These are phyloP conservation scores for Evansstolkia leycettana DNA, from an alignment of 495 filamentous ascomycete genomes.

Conservation along the genomic window DNA sequence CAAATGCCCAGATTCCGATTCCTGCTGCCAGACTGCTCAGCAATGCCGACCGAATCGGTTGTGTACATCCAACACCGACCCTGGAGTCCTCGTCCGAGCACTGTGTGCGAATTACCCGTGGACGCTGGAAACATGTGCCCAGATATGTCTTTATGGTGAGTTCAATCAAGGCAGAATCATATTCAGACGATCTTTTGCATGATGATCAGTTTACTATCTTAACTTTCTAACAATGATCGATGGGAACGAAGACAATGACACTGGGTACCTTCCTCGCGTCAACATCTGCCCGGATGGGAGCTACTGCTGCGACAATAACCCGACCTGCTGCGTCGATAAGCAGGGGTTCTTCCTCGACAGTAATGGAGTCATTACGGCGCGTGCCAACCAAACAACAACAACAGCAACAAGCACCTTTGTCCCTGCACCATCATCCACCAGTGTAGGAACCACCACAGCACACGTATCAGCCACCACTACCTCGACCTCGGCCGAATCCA, in stretches of 20 bases:
- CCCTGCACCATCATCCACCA: no score
- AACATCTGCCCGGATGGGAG: constrained; percentile 11
- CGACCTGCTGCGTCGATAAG: constrained; percentile 11
- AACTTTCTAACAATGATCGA: no score
- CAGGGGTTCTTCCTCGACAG: constrained; percentile 13
- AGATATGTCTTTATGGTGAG: constrained; percentile 18
- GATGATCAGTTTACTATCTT: no score
- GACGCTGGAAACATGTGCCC: constrained; percentile 9
- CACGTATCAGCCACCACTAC: not conserved
- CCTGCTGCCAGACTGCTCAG: constrained; percentile 1
- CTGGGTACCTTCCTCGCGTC: constrained; percentile 9
- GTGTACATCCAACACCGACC: constrained; percentile 2
- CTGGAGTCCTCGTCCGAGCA: constrained; percentile 8
- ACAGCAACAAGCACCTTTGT: no score
- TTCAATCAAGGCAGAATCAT: constrained; percentile 4
- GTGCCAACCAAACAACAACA: not conserved
- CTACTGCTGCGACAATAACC: constrained; percentile 16
- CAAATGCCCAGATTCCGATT: constrained; percentile 1
- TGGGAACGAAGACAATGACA: not conserved
- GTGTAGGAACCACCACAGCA: no score
- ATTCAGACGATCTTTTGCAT: no score
- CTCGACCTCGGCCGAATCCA: not conserved
- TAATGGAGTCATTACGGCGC: constrained; percentile 5
- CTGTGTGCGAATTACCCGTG: constrained; percentile 9
- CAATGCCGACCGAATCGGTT: constrained; percentile 1